Evolutionary conservation across 108 stramenopile species (phyloP).

Genomic region (Nitzschia sp.): DNA sequence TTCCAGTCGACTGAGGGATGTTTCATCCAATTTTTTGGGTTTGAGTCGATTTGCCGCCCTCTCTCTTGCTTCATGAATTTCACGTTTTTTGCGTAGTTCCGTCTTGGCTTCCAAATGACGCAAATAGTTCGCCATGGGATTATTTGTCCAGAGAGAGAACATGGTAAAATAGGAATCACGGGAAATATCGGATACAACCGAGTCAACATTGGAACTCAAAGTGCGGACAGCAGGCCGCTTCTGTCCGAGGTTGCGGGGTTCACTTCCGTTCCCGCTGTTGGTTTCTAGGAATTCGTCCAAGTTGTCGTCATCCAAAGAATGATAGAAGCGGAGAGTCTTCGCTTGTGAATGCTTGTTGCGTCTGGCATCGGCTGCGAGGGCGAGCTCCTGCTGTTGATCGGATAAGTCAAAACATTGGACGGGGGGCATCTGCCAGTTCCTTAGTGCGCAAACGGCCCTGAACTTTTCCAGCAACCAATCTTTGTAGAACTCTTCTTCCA

Average conservation of each 20-base stretch:
- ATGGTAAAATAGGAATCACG: constrained; percentile 5
- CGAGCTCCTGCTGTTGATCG: constrained; percentile 47
- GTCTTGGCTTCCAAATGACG: constrained; percentile 36
- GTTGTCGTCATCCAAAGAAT: constrained; percentile 10
- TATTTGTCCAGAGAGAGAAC: constrained; percentile 26
- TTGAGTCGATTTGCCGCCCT: constrained; percentile 54
- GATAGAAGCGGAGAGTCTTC: constrained; percentile 7
- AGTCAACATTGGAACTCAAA: constrained; percentile 1
- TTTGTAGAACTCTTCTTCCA: constrained; percentile 81
- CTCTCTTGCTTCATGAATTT: constrained; percentile 50
- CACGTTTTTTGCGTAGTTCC: constrained; percentile 17
- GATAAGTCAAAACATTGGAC: constrained; percentile 69
- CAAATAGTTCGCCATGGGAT: constrained; percentile 42
- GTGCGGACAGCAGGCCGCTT: constrained; percentile 14
- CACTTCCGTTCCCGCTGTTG: constrained; percentile 12
- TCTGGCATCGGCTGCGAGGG: constrained; percentile 32
- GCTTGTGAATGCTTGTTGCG: constrained; percentile 33
- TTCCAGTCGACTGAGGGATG: constrained; percentile 45
- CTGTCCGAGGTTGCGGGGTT: constrained; percentile 7
- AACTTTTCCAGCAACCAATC: constrained; percentile 87
- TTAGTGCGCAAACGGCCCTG: constrained; percentile 58
- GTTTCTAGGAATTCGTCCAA: constrained; percentile 12
- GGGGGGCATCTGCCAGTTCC: constrained; percentile 81
- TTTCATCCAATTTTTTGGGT: constrained; percentile 50
- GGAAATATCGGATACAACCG: constrained; percentile 29